Evolutionary conservation across 2,329 filamentous ascomycete species (phyloP).

Genomic region (Dactylellina sp.): DNA sequence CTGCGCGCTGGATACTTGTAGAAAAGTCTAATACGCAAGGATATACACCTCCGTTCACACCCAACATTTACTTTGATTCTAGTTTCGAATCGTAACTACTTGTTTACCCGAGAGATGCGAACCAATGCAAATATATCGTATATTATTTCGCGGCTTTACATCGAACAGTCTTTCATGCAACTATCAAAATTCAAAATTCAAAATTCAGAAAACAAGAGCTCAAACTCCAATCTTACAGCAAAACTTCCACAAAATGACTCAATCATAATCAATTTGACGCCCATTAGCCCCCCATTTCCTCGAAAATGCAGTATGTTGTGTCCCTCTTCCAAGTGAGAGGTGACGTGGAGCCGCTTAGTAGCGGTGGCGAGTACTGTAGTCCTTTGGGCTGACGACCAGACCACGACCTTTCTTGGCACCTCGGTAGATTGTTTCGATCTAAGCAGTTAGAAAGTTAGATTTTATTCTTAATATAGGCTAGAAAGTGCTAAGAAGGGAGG

Average conservation of each 20-base stretch:
- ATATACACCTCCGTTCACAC: no score
- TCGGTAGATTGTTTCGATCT: conserved; percentile 92
- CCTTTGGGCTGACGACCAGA: conserved; percentile 96
- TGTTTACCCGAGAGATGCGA: no score
- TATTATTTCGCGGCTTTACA: no score
- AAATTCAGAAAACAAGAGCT: no score
- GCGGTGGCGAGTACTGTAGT: conserved; percentile 64
- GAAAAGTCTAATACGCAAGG: no score
- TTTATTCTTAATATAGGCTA: no score
- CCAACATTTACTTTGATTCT: no score
- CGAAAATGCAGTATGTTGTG: background rate
- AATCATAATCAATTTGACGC: background rate
- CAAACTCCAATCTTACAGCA: background rate
- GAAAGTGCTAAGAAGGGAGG: background rate
- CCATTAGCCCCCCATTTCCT: background rate
- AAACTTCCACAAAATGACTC: background rate
- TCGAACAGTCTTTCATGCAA: no score
- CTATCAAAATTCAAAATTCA: no score
- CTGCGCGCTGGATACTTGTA: no score
- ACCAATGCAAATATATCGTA: no score
- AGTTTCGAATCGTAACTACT: no score
- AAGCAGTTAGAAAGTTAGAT: background rate
- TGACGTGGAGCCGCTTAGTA: conserved; percentile 51
- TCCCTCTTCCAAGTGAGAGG: background rate
- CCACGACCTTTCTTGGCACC: conserved; percentile 98